Percentiles rank a stretch among this genome's conserved stretches.
These are phyloP conservation scores for Elaeis oleifera DNA, from an alignment of 202 grass and related monocot species.

Conservation along the genomic window DNA sequence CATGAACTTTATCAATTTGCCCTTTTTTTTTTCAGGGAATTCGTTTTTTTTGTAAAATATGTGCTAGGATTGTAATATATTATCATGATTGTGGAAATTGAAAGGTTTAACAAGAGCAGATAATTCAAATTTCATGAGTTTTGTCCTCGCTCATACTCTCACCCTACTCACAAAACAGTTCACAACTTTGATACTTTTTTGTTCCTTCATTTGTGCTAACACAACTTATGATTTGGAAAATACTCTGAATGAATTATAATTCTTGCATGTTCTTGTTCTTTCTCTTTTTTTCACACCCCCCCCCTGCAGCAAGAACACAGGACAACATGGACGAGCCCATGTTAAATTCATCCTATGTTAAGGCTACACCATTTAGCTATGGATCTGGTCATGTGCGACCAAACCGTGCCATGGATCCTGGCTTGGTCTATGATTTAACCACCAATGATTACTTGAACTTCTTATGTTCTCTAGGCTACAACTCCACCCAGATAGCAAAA, in stretches of 20 bases:
- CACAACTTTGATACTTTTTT: neutral
- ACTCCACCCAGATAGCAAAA: constrained; percentile 25
- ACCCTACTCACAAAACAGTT: neutral
- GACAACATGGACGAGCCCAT: constrained; percentile 43
- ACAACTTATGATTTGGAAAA: no score
- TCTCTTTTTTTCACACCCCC: no score
- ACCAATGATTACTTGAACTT: constrained; percentile 55
- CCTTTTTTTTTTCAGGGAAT: no score
- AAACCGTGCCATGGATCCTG: constrained; percentile 39
- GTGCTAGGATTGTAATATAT: no score
- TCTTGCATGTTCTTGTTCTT: no score
- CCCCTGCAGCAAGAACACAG: constrained; percentile 29
- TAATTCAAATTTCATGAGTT: no score
- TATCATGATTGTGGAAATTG: no score
- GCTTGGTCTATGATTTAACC: constrained; percentile 61
- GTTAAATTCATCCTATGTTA: constrained; percentile 30
- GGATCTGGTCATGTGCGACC: constrained; percentile 63
- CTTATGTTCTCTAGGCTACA: constrained; percentile 58
- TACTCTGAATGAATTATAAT: no score
- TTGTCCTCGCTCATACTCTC: no score
- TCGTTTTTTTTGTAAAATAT: no score
- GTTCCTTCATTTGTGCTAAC: neutral
- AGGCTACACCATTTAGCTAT: constrained; percentile 43
- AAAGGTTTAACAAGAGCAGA: no score
- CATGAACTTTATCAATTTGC: no score